Base-by-base conservation (phyloP, 768 basidiomycete genomes). In the Nidula microcarpa region DNA sequence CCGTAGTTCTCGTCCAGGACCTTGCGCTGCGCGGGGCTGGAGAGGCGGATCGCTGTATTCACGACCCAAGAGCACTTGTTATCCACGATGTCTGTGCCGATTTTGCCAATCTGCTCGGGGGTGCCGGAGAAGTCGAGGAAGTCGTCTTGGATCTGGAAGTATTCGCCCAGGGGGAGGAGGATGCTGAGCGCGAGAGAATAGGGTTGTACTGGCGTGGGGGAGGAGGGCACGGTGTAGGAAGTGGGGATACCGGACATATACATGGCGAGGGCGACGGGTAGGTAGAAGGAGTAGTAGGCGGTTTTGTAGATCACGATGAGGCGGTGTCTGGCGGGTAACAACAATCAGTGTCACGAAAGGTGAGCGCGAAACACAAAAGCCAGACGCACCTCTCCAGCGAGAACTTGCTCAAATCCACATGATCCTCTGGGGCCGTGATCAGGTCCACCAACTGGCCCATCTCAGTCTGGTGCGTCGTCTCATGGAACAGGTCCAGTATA, bases 41-140 rank as follows among this genome's bases (percentile, higher is more conserved):
- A 84, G 41, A 75, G 66, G 14, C 71, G 67, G 53, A 98, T 77
- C 32, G 94, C 97, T 17, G 84, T 85, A 72, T 97, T 98, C 68
- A 98, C 79, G 60, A 87, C 87, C 97, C 96, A 99, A 14, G 89
- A 89, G 71, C 96, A 98, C 74, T 99, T 99, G 84, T 98, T 98
- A 72, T 99, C 96, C 54, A 98, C 69, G 63, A 99, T 99, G 68
- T 98, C 97, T 13, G 96, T 98, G 17, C 96, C 97, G 54, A 99
- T 85, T 74, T 99, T 98, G 46, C 96, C 96, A 49, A 98, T 89
- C 60, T 89, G 80, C 70, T 94, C 94, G 0, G 94, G 92, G 6
- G 90, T 82, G 4, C 87, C 94, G 16, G 89, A 86, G 66, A 84
- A 97, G 70, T 99, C 97, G 62, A 98, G 83, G 72, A 87, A 98